Evolutionary conservation across 768 basidiomycete genomes (phyloP), one percentile per base, ranked within the genome.

Genomic region (Leccinum olivaceopallidum): DNA sequence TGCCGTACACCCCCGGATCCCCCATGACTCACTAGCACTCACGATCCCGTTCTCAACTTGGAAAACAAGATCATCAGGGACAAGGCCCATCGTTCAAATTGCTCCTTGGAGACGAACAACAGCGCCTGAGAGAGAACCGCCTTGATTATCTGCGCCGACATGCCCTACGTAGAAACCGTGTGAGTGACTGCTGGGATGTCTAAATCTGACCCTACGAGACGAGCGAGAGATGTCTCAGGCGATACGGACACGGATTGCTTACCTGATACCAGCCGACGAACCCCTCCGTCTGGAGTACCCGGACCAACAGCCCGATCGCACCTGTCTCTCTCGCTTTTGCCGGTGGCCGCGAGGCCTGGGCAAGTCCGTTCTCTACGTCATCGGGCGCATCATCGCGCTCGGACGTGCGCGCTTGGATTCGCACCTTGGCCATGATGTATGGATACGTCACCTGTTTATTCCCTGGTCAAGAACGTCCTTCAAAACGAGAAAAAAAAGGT

Each of bases 221-320:
- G 39, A 13, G 47, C 42, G 18, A 42, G 13, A 14, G 7, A 26
- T 16, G 24, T 22, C 22, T 50, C 48, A 26, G 9, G 18, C 32
- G 9, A n/a, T 16, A 44, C n/a, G 8, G 10, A 6, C 42, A 42
- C 4, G 9, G 10, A 10, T 20, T 20, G 10, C 42, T 51, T 48
- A 92, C 94, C 86, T 94, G 92, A 74, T 99, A 99, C 94, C 94
- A 96, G 28, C 97, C 97, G n/a, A 78, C 64, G 65, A 94, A 79
- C 0, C 97, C 97, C 69, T 97, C 85, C 58, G 83, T 82, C 71
- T 79, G 78, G 77, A 85, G 88, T 3, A 94, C 89, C 47, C 85
- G 79, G 4, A 76, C 70, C 48, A 99, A 82, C 34, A 98, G 83
- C 52, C 86, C 86, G 18, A 96, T 65, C 2, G 96, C 95, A 10